phyloP scores from a whole-genome alignment of 345 rosid species.

The Dipteronia sinensis region DNA sequence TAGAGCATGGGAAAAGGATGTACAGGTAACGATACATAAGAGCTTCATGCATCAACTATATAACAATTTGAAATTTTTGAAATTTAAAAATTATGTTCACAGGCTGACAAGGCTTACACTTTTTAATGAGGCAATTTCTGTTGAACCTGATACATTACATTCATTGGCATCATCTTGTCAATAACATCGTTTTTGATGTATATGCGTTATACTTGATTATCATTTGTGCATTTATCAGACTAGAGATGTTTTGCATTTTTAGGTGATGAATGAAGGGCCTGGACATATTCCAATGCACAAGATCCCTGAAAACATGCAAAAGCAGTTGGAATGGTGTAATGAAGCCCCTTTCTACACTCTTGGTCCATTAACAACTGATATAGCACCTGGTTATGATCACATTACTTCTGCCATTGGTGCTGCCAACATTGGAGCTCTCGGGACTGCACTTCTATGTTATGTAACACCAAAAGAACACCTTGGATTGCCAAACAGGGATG shows the following conservation, averaged over 20 bases:
- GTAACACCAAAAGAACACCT: constrained; percentile 99
- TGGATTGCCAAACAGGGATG: constrained; percentile 96
- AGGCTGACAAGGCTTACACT: not conserved
- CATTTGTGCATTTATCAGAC: not conserved
- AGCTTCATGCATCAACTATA: not conserved
- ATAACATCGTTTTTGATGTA: not conserved
- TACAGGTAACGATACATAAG: constrained; percentile 58
- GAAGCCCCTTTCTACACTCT: constrained; percentile 99
- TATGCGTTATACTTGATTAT: not conserved
- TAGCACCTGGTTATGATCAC: constrained; percentile 98
- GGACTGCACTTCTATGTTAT: constrained; percentile 98
- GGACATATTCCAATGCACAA: constrained; percentile 97
- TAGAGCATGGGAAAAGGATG: constrained; percentile 98
- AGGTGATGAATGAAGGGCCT: constrained; percentile 99
- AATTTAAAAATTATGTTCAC: not conserved
- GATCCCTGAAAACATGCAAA: constrained; percentile 99
- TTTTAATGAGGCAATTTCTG: not conserved
- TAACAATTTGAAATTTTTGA: not conserved
- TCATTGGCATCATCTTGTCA: not conserved
- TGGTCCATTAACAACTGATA: constrained; percentile 94
- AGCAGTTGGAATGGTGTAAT: constrained; percentile 97
- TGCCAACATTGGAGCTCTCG: constrained; percentile 98
- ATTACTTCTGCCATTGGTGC: constrained; percentile 99
- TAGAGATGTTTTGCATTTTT: constrained; percentile 9
- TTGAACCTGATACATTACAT: constrained; percentile 6